Evolutionary conservation across 169 alveolate genomes (phyloP).

Genomic region (Eimeria tenella): DNA sequence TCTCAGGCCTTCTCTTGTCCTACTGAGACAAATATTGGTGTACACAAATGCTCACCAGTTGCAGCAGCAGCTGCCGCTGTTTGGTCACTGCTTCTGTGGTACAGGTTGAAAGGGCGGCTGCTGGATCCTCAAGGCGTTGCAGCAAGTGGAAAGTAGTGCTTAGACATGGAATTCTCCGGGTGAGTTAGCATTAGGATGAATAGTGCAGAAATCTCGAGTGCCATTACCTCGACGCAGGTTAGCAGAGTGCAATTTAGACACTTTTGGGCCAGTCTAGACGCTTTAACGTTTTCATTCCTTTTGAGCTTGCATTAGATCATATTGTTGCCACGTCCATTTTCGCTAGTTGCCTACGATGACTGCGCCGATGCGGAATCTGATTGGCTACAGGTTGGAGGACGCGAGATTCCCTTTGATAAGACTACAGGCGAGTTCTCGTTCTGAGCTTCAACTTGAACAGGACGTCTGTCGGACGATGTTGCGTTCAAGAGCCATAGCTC

Average conservation of each 20-base stretch:
- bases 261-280: too few relatives aligned
- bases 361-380: too few relatives aligned
- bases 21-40: too few relatives aligned
- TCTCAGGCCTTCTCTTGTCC: too few relatives aligned
- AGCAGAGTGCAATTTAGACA: too few relatives aligned
- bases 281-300: not conserved
- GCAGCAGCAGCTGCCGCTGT: too few relatives aligned
- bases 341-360: not conserved
- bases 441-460: not conserved
- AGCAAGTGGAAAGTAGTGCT: conserved; percentile 29
- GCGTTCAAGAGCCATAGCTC: too few relatives aligned
- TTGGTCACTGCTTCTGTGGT: too few relatives aligned
- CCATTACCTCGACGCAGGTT: too few relatives aligned
- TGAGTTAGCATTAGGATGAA: not conserved
- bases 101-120: conserved; percentile 23
- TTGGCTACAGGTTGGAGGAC: conserved; percentile 16
- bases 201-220: too few relatives aligned
- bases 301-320: not conserved
- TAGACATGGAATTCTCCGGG: conserved; percentile 33
- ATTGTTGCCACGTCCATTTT: not conserved
- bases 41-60: too few relatives aligned
- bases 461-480: too few relatives aligned
- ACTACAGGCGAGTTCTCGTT: conserved; percentile 8
- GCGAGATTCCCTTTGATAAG: conserved; percentile 52
- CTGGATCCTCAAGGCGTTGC: not conserved